Base-by-base conservation (phyloP, 1,284 basidiomycete genomes). In the Rhizoctonia solani region DNA sequence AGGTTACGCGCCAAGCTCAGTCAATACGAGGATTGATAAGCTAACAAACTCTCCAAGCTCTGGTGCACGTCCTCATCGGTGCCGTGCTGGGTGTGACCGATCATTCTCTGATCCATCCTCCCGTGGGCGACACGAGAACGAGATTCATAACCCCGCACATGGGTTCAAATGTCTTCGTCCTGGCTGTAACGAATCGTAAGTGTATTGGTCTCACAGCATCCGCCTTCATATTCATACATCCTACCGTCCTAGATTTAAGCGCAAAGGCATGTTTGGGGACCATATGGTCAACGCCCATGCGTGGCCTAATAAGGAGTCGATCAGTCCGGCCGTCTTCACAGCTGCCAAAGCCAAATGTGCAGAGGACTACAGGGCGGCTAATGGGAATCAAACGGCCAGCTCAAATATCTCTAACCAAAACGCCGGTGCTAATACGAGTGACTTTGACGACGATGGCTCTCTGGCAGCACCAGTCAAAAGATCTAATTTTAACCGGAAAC, bases 41-140 rank as follows among this genome's bases (percentile, higher is more conserved):
- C 21, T 27, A 25, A 21, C 46, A 19, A 34, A 4, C 11, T 11
- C 53, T 19, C 23, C 19, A 5, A 65, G 61, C 21, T 46, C 49
- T 34, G 50, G 61, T 11, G 11, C 5, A 1, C 61, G 61, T 6
- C 61, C 61, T 14, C 61, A 65, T 23, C 37, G 0, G 4, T 63
- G 61, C 23, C 50, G 49, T 23, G 11, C 25, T 1, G 47, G 49
- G 4, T 65, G 61, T 39, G 30, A 11, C 9, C 23, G 34, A 19
- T 11, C 25, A 8, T 65, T 65, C 32, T 49, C 34, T 8, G 61
- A 65, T 32, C 61, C 61, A 1, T 65, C 61, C 0, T 65, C 61
- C 4, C 61, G 61, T 14, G 53, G 49, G 21, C 61, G 61, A 13
- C 61, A 65, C 29, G 50, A 65, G 16, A 65, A 44, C 25, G 61